These are phyloP conservation scores for Citrus unshiu DNA, from an alignment of 345 rosid species.

Conservation along the genomic window DNA sequence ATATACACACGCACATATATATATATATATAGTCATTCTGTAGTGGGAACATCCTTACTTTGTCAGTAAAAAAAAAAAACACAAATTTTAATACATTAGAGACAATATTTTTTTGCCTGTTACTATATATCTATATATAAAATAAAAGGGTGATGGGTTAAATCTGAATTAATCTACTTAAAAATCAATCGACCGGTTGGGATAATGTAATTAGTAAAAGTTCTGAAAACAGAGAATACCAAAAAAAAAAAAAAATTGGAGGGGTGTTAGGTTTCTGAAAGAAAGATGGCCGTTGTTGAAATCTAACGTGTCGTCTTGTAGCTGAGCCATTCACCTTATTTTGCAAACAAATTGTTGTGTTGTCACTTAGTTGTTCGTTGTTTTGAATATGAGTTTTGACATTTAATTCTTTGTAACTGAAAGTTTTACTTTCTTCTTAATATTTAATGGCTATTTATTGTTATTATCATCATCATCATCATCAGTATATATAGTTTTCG, in stretches of 20 bases:
- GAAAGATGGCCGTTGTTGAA: not conserved
- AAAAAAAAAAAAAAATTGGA: not conserved
- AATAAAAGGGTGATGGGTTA: too few species aligned
- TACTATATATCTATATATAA: too few species aligned
- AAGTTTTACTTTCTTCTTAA: not conserved
- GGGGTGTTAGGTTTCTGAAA: not conserved
- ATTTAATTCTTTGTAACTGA: not conserved
- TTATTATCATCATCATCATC: too few species aligned
- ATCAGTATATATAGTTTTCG: too few species aligned
- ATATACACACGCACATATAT: too few species aligned
- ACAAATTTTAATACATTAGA: too few species aligned
- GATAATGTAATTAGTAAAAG: not conserved
- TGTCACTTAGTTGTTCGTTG: not conserved
- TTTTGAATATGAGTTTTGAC: slow-evolving; percentile 4
- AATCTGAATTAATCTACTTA: not conserved
- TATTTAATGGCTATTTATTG: not conserved
- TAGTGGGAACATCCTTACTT: too few species aligned
- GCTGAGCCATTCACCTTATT: not conserved
- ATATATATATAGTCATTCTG: too few species aligned
- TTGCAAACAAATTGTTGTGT: not conserved
- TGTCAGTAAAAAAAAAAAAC: too few species aligned
- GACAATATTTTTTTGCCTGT: too few species aligned
- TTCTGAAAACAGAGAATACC: not conserved
- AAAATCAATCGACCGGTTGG: not conserved
- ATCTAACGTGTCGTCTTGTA: not conserved